Percentiles rank a stretch among this genome's conserved stretches.
Evolutionary conservation across 768 basidiomycete genomes (phyloP).

Genomic region (Pleurotus ostreatus): DNA sequence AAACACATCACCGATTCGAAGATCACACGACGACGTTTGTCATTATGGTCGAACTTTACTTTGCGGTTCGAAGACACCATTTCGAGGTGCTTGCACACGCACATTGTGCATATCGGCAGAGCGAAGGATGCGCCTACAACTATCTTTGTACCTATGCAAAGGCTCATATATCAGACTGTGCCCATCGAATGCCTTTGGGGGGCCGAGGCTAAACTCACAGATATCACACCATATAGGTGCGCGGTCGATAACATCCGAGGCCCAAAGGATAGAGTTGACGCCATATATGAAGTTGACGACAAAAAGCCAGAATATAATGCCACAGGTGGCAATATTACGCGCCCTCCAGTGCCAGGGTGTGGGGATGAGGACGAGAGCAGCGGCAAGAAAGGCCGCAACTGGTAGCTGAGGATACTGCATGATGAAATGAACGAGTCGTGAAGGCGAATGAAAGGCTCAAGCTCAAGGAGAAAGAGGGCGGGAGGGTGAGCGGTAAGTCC

Average conservation of each 20-base stretch:
- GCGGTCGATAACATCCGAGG: constrained; percentile 37
- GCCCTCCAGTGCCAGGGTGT: constrained; percentile 37
- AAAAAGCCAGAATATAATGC: constrained; percentile 52
- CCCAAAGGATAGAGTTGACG: constrained; percentile 62
- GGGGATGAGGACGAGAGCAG: constrained; percentile 37
- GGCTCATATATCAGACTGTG: background rate
- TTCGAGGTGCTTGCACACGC: constrained; percentile 52
- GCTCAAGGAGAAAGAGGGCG: constrained; percentile 20
- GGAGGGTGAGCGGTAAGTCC: background rate
- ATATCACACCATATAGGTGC: constrained; percentile 77
- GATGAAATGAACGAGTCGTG: too few species aligned
- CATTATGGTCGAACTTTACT: constrained; percentile 24
- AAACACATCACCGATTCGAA: constrained; percentile 48
- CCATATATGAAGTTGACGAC: constrained; percentile 45
- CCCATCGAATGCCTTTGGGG: background rate
- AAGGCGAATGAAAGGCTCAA: too few species aligned
- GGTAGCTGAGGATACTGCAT: constrained; percentile 25
- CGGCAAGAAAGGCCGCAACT: constrained; percentile 40
- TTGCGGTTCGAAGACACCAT: constrained; percentile 43
- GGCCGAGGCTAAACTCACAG: constrained; percentile 38
- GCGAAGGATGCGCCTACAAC: constrained; percentile 48
- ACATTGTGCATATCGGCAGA: constrained; percentile 53
- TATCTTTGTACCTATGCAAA: constrained; percentile 49
- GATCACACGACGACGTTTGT: constrained; percentile 36
- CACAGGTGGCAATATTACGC: constrained; percentile 40